Base-by-base conservation (phyloP, 2,329 filamentous ascomycete genomes). In the Saccharata proteae region DNA sequence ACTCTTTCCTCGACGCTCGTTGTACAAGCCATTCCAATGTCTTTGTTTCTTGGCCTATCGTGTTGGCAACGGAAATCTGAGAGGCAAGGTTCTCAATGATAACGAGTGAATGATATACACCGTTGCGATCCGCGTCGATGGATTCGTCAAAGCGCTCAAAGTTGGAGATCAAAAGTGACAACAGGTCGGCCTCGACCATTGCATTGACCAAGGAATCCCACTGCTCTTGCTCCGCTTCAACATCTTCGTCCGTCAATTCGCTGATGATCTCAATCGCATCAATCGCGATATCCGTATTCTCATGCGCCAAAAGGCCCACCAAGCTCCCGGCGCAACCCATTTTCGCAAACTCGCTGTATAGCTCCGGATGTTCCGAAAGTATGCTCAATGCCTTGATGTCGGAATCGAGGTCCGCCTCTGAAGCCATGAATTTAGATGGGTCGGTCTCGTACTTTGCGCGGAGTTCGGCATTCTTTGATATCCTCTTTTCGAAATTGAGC, bases 201-300 rank as follows among this genome's bases (percentile, higher is more conserved):
- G 69, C 66, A 39, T 68, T 60, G 0, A 86, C 83, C 6, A 98
- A 59, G 1, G 59, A 64, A 38, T 80, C 73, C 84, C 86, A 94
- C 46, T 94, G 76, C 34, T 73, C 73, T 44, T 85, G 77, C 37
- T 79, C 74, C 2, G 81, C 83, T 24, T 77, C 69, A 2, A 93
- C 83, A 48, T 96, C 88, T 51, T 98, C 86, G 46, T 96, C 90
- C 10, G 84, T 92, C 43, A 96, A 62, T 59, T 98, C 90, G 34
- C 74, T 77, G 30, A 98, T 73, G 27, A 94, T 81, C 59, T 96
- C 81, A 29, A 93, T 77, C 1, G 80, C 82, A 40, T 80, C 82
- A 45, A 96, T 93, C 8, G 90, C 85, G 41, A 98, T 92, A 49
- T 98, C 90, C 1, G 86, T 88, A 52, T 98, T 98, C 46, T 98